Conservation (phyloP, 768 basidiomycete species). For the Amanita thiersii region DNA sequence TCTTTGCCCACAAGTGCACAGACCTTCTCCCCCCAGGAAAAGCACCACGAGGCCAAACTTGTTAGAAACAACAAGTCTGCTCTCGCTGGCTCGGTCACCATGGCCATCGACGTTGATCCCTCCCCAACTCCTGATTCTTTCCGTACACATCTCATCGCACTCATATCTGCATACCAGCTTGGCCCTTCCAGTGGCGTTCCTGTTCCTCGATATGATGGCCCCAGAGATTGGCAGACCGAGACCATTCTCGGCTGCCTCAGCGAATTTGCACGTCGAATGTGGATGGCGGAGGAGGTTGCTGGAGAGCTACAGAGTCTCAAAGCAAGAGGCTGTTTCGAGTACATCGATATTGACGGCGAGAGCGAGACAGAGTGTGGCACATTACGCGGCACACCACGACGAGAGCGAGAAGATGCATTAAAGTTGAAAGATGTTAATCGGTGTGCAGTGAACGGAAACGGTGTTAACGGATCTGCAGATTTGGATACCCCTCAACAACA, state of each 20-base stretch:
- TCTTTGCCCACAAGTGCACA: too few relatives aligned
- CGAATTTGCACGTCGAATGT: slow-evolving; percentile 45
- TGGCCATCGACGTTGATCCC: slow-evolving; percentile 15
- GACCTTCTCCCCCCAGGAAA: too few relatives aligned
- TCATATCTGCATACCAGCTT: slow-evolving; percentile 52
- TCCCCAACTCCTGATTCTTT: slow-evolving; percentile 16
- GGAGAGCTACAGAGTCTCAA: slow-evolving; percentile 27
- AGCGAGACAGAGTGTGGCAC: background rate
- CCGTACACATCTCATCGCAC: slow-evolving; percentile 43
- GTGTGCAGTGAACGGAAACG: background rate
- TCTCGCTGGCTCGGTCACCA: slow-evolving; percentile 18
- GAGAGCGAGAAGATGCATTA: slow-evolving; percentile 1
- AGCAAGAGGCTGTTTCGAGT: slow-evolving; percentile 14
- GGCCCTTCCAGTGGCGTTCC: slow-evolving; percentile 41
- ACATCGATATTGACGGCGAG: background rate
- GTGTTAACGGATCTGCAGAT: background rate
- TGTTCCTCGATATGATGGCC: slow-evolving; percentile 45
- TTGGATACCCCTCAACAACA: too few relatives aligned
- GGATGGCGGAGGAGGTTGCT: slow-evolving; percentile 42
- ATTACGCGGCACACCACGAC: background rate
- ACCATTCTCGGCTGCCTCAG: slow-evolving; percentile 44
- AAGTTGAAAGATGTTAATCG: slow-evolving; percentile 3
- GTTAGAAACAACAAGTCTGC: slow-evolving; percentile 13
- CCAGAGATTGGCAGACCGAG: slow-evolving; percentile 50
- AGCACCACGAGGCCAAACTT: background rate